A percentile compares a stretch with the other conserved stretches of the same genome.
Conservation (phyloP, 257 asterid genomes). For the Rubia yunnanensis region DNA sequence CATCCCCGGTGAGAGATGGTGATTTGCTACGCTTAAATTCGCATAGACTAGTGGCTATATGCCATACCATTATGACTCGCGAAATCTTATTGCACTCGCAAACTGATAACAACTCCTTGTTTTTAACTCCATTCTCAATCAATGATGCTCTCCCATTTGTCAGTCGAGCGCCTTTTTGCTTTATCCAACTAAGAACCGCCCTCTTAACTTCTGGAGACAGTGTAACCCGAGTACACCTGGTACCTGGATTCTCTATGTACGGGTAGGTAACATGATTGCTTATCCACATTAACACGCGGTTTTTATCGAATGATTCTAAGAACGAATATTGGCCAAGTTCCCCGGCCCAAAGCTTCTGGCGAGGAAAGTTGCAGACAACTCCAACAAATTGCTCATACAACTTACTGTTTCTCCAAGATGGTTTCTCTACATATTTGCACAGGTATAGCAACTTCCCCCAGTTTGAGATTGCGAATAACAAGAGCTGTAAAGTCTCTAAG, state of each 20-base stretch:
- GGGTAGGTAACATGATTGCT: not conserved
- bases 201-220: not conserved
- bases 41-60: constrained; percentile 2
- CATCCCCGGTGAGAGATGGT: too few species aligned
- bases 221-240: not conserved
- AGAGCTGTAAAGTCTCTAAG: not conserved
- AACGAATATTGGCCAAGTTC: not conserved
- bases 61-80: constrained; percentile 7
- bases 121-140: not conserved
- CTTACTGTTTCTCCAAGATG: not conserved
- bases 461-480: not conserved
- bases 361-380: not conserved
- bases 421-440: constrained; percentile 2
- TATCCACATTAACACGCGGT: not conserved
- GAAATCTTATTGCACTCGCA: not conserved
- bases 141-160: not conserved
- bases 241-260: not conserved
- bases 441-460: not conserved
- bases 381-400: not conserved
- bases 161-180: not conserved
- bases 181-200: constrained; percentile 2
- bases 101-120: not conserved
- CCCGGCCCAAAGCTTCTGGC: constrained; percentile 3
- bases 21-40: not conserved
- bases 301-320: not conserved